phyloP scores from a whole-genome alignment of 2,329 filamentous ascomycete species.

The Aspergillus sp. region DNA sequence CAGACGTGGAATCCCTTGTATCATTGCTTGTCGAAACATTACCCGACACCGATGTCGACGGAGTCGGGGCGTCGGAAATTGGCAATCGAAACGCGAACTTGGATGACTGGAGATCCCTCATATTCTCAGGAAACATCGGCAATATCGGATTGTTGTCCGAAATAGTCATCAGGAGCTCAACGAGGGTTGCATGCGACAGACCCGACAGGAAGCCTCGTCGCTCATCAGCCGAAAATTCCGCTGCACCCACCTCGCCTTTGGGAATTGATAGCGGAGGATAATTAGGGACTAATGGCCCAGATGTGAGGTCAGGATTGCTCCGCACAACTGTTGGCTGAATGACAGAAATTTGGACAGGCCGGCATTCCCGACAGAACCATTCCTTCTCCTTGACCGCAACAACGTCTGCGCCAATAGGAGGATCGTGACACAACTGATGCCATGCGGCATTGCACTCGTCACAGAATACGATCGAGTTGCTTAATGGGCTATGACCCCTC shows the following conservation, averaged over 20 bases:
- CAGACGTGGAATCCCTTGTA: not conserved
- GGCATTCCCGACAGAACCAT: constrained; percentile 71
- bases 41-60: constrained; percentile 11
- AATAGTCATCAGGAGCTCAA: constrained; percentile 65
- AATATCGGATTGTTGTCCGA: constrained; percentile 64
- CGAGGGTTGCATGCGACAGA: constrained; percentile 62
- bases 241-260: constrained; percentile 29
- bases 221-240: constrained; percentile 43
- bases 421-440: constrained; percentile 80
- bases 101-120: constrained; percentile 26
- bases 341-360: constrained; percentile 50
- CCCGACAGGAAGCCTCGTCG: constrained; percentile 64
- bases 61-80: constrained; percentile 8
- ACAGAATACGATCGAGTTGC: constrained; percentile 82
- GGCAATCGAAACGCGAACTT: constrained; percentile 24
- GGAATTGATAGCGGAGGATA: constrained; percentile 19
- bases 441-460: constrained; percentile 77
- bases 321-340: constrained; percentile 41
- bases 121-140: constrained; percentile 60
- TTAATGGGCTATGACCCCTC: constrained; percentile 68
- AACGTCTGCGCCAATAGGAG: constrained; percentile 69
- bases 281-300: constrained; percentile 6
- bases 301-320: constrained; percentile 27
- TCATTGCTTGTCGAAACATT: constrained; percentile 4
- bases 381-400: constrained; percentile 66